Conservation (phyloP, 2,329 filamentous ascomycete species). For the Colletotrichum sansevieriae region DNA sequence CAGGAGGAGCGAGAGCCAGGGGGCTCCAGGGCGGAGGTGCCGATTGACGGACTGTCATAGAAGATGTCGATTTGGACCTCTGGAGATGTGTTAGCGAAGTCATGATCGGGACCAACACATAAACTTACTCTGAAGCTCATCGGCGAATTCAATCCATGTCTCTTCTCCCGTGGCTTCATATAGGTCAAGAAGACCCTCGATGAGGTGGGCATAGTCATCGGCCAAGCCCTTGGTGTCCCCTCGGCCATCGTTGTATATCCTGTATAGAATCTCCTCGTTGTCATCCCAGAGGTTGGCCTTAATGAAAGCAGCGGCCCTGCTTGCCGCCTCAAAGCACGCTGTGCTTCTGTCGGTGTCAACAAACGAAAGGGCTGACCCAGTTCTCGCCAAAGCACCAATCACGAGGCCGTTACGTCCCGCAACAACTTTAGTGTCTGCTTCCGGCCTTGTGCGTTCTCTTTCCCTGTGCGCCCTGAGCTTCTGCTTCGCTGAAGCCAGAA, state of each 20-base stretch:
- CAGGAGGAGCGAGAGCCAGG: slow-evolving; percentile 57
- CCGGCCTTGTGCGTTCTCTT: slow-evolving; percentile 79
- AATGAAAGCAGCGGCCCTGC: slow-evolving; percentile 79
- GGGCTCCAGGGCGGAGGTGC: slow-evolving; percentile 47
- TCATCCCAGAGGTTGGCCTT: slow-evolving; percentile 79
- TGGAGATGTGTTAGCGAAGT: slow-evolving; percentile 49
- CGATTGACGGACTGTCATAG: slow-evolving; percentile 70
- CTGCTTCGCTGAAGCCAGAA: slow-evolving; percentile 74
- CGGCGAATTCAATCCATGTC: slow-evolving; percentile 82
- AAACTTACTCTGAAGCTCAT: slow-evolving; percentile 78
- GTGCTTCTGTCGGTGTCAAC: slow-evolving; percentile 69
- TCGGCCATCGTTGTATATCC: slow-evolving; percentile 77
- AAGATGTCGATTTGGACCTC: slow-evolving; percentile 82
- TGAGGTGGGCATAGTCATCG: slow-evolving; percentile 94
- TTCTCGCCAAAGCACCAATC: slow-evolving; percentile 83
- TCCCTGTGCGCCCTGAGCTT: slow-evolving; percentile 81
- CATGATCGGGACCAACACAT: slow-evolving; percentile 24
- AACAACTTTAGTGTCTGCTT: slow-evolving; percentile 89
- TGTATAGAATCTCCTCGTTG: slow-evolving; percentile 72
- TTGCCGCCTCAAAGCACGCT: slow-evolving; percentile 75
- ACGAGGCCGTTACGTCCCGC: slow-evolving; percentile 90
- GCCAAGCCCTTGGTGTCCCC: slow-evolving; percentile 82
- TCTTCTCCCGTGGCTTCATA: slow-evolving; percentile 87
- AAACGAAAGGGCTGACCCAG: slow-evolving; percentile 74
- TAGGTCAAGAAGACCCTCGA: slow-evolving; percentile 84